Base-by-base conservation (phyloP, 202 grass and related monocot species). In the Zizania palustris region DNA sequence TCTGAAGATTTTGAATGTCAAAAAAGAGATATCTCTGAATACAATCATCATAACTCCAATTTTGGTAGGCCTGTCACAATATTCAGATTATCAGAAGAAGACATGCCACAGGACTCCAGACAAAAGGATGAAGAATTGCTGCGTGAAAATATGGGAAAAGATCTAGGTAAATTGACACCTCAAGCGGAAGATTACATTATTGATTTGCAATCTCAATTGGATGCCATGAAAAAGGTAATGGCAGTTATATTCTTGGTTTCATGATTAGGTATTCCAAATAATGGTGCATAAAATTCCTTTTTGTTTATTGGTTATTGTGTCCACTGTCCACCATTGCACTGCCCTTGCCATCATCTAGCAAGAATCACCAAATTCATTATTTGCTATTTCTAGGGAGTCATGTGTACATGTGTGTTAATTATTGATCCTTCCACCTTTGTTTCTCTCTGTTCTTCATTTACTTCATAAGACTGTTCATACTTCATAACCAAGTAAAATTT, bases 191-290 rank as follows among this genome's bases (percentile, higher is more conserved):
- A 95, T 65, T 92, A 93, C 78, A 95, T 99, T 73, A 76, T 83
- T 82, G 46, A 51, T 16, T 81, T 99, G 53, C 96, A 95, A 79
- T 86, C 91, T 93, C 85, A 78, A 75, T 71, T 99, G 77, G 85
- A 95, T 88, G 88, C 87, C 55, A 84, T 95, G 77, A 84, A 90
- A 90, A 99, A 95, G 87, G 96, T 95, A 89, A 56, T 51, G 8
- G 9, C 65, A 79, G 7, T 51, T 13, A 72, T 42, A 72, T 53
- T 50, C 39, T 40, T 51, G 9, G 61, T 86, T 14, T 49, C 5
- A 15, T 59, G 11, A 62, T 77, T 49, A 50, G 45, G 38, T 51
- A 53, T 55, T 39, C 42, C 46, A 60, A 76, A 72, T 63, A 63
- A 21, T 33, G 12, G n/a, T 9, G 42, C 48, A 71, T 19, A 21